Conservation (phyloP, 768 basidiomycete genomes). For the Megacollybia marginata region DNA sequence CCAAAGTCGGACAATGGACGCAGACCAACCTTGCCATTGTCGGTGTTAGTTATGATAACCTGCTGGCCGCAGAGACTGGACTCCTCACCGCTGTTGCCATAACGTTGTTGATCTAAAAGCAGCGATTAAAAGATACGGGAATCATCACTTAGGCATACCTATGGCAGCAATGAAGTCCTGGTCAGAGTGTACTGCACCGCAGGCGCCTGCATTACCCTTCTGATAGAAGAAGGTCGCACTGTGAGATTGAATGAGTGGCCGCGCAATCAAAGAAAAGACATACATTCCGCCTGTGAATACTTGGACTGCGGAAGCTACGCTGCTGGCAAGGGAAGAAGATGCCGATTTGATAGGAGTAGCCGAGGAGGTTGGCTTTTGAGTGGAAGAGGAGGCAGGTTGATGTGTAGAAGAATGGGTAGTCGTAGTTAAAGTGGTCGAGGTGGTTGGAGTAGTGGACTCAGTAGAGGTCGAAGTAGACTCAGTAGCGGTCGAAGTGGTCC, state of each 20-base stretch:
- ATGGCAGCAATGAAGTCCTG: slow-evolving; percentile 53
- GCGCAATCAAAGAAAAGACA: slow-evolving; percentile 9
- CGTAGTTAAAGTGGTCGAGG: not conserved
- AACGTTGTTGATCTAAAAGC: slow-evolving; percentile 39
- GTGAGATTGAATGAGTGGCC: not conserved
- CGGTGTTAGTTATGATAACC: slow-evolving; percentile 57
- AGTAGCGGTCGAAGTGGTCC: not conserved
- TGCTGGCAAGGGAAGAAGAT: not conserved
- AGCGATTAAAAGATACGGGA: not conserved
- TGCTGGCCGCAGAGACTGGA: slow-evolving; percentile 60
- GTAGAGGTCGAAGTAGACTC: too few species aligned
- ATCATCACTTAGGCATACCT: slow-evolving; percentile 27
- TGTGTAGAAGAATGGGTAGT: not conserved
- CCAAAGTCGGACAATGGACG: not conserved
- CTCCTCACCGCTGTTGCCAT: slow-evolving; percentile 35
- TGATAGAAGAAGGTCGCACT: slow-evolving; percentile 69
- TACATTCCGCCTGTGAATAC: slow-evolving; percentile 40
- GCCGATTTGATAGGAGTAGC: slow-evolving; percentile 1
- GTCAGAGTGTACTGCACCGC: slow-evolving; percentile 56
- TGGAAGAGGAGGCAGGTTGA: slow-evolving; percentile 9
- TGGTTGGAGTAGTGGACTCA: slow-evolving; percentile 8
- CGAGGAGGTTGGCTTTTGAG: slow-evolving; percentile 7
- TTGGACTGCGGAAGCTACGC: not conserved
- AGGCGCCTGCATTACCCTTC: slow-evolving; percentile 70
- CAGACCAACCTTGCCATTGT: slow-evolving; percentile 39